Conservation (phyloP, 495 filamentous ascomycete genomes). For the Hypoxylon subgilvum region DNA sequence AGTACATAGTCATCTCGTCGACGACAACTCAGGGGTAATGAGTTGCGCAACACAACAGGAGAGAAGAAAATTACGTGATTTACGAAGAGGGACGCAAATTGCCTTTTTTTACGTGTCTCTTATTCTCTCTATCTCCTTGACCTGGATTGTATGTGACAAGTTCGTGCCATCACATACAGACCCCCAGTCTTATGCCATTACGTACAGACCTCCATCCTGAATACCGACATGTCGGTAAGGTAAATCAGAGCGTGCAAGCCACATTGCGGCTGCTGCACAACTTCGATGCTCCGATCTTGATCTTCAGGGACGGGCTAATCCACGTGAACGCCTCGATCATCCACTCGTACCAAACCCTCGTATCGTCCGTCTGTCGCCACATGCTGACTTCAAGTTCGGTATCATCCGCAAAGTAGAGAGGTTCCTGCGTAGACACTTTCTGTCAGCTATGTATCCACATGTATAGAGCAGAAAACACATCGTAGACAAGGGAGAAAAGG, state of each 20-base stretch:
- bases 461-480: background rate
- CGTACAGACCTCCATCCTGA: too few species aligned
- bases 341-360: constrained; percentile 99
- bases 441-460: too few species aligned
- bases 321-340: constrained; percentile 80
- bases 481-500: background rate
- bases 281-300: constrained; percentile 80
- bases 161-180: too few species aligned
- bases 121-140: too few species aligned
- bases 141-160: too few species aligned
- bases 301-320: constrained; percentile 64
- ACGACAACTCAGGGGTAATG: too few species aligned
- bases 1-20: too few species aligned
- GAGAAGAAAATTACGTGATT: too few species aligned
- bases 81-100: too few species aligned
- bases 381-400: constrained; percentile 87
- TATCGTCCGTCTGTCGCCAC: constrained; percentile 92
- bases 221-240: too few species aligned
- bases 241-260: constrained; percentile 83
- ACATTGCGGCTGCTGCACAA: constrained; percentile 88
- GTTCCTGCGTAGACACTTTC: constrained; percentile 61
- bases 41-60: too few species aligned
- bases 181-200: background rate
- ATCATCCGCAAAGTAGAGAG: constrained; percentile 84
- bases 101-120: too few species aligned